phyloP scores from a whole-genome alignment of 2,329 filamentous ascomycete species.

The Pseudodiploospora longispora region DNA sequence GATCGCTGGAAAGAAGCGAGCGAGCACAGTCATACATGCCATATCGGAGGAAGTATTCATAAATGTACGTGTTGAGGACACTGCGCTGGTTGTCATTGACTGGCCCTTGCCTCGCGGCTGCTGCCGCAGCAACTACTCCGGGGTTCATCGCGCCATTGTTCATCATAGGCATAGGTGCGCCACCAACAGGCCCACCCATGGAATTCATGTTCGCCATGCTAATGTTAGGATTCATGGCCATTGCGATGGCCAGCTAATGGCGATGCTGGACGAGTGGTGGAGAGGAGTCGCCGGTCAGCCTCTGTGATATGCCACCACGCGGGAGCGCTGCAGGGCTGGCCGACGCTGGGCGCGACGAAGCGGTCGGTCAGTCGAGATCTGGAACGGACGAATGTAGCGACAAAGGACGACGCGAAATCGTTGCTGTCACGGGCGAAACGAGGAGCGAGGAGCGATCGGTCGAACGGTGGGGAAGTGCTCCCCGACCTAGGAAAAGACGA shows the following conservation, averaged over 20 bases:
- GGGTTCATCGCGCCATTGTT: constrained; percentile 43
- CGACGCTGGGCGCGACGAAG: constrained; percentile 24
- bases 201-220: constrained; percentile 63
- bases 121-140: constrained; percentile 22
- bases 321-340: constrained; percentile 23
- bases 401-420: not conserved
- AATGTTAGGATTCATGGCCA: constrained; percentile 50
- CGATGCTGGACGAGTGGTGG: constrained; percentile 11
- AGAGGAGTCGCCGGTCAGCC: constrained; percentile 18
- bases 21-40: constrained; percentile 78
- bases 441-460: not conserved
- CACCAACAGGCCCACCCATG: constrained; percentile 60
- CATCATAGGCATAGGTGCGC: constrained; percentile 56
- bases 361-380: constrained; percentile 9
- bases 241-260: constrained; percentile 13
- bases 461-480: too few species aligned
- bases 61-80: constrained; percentile 77
- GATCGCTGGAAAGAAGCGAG: constrained; percentile 58
- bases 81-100: constrained; percentile 42
- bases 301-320: constrained; percentile 25
- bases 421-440: constrained; percentile 6
- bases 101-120: constrained; percentile 29
- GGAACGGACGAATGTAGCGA: not conserved
- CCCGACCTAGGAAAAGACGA: not conserved
- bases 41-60: constrained; percentile 84